Conservation (phyloP, 495 filamentous ascomycete species). For the Annulohypoxylon bovei region DNA sequence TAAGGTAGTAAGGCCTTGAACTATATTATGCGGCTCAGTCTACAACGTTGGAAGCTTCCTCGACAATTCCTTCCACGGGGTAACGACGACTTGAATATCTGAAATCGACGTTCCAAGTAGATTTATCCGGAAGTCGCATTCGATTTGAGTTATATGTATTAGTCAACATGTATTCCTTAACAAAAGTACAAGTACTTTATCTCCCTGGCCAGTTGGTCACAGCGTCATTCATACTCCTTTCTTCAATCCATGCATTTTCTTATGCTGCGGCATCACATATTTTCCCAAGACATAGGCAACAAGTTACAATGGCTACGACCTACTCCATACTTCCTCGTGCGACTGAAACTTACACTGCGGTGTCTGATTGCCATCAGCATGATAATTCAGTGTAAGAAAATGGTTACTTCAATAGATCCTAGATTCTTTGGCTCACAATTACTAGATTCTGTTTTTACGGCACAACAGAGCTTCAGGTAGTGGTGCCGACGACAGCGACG, state of each 20-base stretch:
- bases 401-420: not conserved
- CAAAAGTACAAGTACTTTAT: not conserved
- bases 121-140: not conserved
- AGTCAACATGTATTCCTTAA: not conserved
- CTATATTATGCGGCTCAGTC: slow-evolving; percentile 29
- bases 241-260: not conserved
- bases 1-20: not conserved
- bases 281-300: not conserved
- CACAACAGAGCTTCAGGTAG: slow-evolving; percentile 53
- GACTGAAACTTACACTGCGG: slow-evolving; percentile 35
- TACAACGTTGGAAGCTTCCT: not conserved
- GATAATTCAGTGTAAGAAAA: slow-evolving; percentile 48
- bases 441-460: slow-evolving; percentile 54
- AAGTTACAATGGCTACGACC: not conserved
- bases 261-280: slow-evolving; percentile 6
- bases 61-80: not conserved
- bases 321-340: slow-evolving; percentile 1
- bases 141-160: not conserved
- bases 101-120: not conserved
- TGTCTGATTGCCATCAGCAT: slow-evolving; percentile 56
- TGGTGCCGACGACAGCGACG: slow-evolving; percentile 55
- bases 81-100: not conserved
- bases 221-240: not conserved
- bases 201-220: not conserved
- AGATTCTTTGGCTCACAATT: not conserved